Conservation (phyloP, 108 stramenopile genomes). For the Conticribra weissflogii region DNA sequence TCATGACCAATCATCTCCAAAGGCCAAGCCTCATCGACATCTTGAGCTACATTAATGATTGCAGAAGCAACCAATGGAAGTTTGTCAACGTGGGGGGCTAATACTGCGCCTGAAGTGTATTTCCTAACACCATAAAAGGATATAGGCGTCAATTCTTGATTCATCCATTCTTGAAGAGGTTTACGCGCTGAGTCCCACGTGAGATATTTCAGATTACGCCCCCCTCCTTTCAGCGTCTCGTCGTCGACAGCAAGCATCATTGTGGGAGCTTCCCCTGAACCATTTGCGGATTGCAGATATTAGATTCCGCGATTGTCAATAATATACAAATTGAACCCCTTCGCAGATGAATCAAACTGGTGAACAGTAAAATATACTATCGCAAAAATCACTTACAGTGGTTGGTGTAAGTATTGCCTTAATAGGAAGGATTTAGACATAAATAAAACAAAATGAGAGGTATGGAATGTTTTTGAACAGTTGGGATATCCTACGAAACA, state of each 20-base stretch:
- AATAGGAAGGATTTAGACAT: too few species aligned
- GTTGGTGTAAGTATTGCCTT: slow-evolving; percentile 68
- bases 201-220: slow-evolving; percentile 16
- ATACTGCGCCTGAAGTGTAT: slow-evolving; percentile 52
- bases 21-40: slow-evolving; percentile 88
- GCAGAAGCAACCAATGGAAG: slow-evolving; percentile 85
- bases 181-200: slow-evolving; percentile 32
- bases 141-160: slow-evolving; percentile 33
- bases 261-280: slow-evolving; percentile 42
- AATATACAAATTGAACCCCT: too few species aligned
- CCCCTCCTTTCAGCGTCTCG: slow-evolving; percentile 8
- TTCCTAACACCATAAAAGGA: slow-evolving; percentile 57
- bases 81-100: slow-evolving; percentile 73
- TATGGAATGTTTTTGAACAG: too few species aligned
- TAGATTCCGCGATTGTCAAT: too few species aligned
- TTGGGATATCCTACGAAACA: too few species aligned
- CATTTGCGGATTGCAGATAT: too few species aligned
- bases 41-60: slow-evolving; percentile 93
- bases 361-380: neutral
- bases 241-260: slow-evolving; percentile 41
- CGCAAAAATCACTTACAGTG: slow-evolving; percentile 21
- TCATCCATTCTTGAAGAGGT: slow-evolving; percentile 61
- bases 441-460: too few species aligned
- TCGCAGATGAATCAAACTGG: too few species aligned
- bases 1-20: slow-evolving; percentile 92